phyloP scores from a whole-genome alignment of 768 basidiomycete genomes.

The Mycena albidolilacea region DNA sequence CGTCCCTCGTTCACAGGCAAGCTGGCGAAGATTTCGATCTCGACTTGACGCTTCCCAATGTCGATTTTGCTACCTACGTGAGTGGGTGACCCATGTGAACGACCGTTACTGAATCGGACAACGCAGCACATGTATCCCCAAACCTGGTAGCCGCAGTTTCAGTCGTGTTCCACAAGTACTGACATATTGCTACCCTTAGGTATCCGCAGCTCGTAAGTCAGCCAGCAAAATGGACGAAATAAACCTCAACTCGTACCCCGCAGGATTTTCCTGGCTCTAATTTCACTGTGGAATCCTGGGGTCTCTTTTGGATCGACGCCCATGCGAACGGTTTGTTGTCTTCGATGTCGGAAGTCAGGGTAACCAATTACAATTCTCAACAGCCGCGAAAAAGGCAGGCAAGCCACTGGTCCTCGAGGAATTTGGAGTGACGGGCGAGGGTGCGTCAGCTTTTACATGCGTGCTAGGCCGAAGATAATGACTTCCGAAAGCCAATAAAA shows the following conservation, averaged over 20 bases:
- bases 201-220: slow-evolving; percentile 53
- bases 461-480: neutral
- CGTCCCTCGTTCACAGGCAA: slow-evolving; percentile 27
- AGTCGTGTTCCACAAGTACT: neutral
- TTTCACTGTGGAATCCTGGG: slow-evolving; percentile 65
- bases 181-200: slow-evolving; percentile 42
- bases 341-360: neutral
- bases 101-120: slow-evolving; percentile 43
- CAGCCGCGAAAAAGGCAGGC: slow-evolving; percentile 65
- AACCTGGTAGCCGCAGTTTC: slow-evolving; percentile 49
- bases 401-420: slow-evolving; percentile 79
- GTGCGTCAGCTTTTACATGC: slow-evolving; percentile 47
- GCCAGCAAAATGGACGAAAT: neutral
- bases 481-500: slow-evolving; percentile 61
- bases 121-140: slow-evolving; percentile 62
- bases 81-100: slow-evolving; percentile 35
- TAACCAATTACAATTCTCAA: neutral
- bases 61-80: slow-evolving; percentile 72
- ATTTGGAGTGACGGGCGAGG: slow-evolving; percentile 65
- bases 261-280: slow-evolving; percentile 66
- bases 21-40: slow-evolving; percentile 71
- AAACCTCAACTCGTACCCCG: neutral
- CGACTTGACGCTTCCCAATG: slow-evolving; percentile 63
- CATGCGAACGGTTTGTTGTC: slow-evolving; percentile 59
- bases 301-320: slow-evolving; percentile 70